Evolutionary conservation across 805 yeast species (phyloP), one percentile per base, ranked within the genome.

Genomic region (Starmerella ratchasimensis): DNA sequence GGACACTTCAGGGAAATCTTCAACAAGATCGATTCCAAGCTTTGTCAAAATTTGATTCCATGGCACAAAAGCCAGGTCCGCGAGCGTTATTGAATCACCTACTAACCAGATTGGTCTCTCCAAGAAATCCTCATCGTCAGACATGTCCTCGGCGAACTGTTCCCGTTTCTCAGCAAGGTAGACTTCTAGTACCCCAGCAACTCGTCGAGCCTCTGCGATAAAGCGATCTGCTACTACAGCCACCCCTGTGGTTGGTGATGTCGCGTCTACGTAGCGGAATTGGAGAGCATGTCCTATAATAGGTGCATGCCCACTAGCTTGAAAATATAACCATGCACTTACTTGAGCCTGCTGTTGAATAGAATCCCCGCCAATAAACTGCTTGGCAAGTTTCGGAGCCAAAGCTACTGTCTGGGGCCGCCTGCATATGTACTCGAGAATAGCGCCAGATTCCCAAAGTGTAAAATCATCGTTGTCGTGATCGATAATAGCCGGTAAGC

Each of bases 231-330:
- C 94, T 16, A 86, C 81, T 0, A 96, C 95, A 41, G 83, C 72
- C 15, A 88, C 83, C 2, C 86, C 83, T 37, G 76, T 76, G 43
- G 77, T 77, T 5, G 86, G 71, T n/a, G 35, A 39, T 16, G 37
- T 40, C 2, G 38, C 47, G 56, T 86, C 95, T 66, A 86, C 83
- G 57, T 81, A 83, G 53, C 86, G 69, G 63, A 86, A 88, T 62
- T 88, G 96, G 49, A 88, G 67, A 7, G 96, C 95, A 60, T 86
- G 96, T 15, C 96, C 96, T 50, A 86, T 80, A 94, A 86, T 86
- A n/a, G 96, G 95, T 0, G 96, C 94, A 56, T 84, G 96, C 5
- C 97, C 96, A 4, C 93, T 79, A 3, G 95, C 83, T 61, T 86
- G 97, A 65, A 86, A 86, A 54, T 82, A 86, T 27, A 88, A 65